These are phyloP conservation scores for Linnemannia zychae DNA, from an alignment of 192 early-diverging fungal genomes.

Conservation along the genomic window DNA sequence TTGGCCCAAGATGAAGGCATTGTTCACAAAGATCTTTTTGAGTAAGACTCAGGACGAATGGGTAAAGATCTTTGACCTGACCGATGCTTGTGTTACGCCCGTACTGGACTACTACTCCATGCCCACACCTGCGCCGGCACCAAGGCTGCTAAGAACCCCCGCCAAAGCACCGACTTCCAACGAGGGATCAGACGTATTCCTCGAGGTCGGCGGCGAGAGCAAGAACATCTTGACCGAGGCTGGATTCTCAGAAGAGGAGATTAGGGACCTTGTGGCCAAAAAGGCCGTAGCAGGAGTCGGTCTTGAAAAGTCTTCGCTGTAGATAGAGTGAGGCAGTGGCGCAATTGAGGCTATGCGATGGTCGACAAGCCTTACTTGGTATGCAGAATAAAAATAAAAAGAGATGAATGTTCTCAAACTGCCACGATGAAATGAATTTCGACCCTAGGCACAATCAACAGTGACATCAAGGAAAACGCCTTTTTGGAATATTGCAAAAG, in stretches of 20 bases:
- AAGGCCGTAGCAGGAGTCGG: conserved; percentile 33
- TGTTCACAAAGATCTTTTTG: conserved; percentile 63
- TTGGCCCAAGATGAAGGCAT: conserved; percentile 68
- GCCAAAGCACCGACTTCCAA: conserved; percentile 7
- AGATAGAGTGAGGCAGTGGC: background rate
- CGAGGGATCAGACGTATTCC: conserved; percentile 27
- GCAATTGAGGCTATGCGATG: background rate
- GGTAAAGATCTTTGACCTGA: conserved; percentile 67
- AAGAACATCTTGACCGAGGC: conserved; percentile 56
- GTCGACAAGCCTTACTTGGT: background rate
- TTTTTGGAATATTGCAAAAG: background rate
- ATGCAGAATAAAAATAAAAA: background rate
- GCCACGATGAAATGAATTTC: background rate
- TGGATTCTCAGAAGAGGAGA: conserved; percentile 57
- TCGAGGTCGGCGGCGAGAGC: conserved; percentile 62
- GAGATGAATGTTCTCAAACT: background rate
- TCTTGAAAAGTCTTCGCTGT: conserved; percentile 46
- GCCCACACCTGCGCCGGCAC: conserved; percentile 66
- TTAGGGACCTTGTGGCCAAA: conserved; percentile 50
- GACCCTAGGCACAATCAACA: background rate
- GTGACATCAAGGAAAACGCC: background rate
- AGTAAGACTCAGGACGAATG: conserved; percentile 75
- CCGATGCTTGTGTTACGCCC: conserved; percentile 78
- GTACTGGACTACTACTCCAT: conserved; percentile 63
- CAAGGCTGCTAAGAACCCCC: conserved; percentile 67